Evolutionary conservation across 2,329 filamentous ascomycete species (phyloP).

Genomic region (Ceratocystis ficicola): DNA sequence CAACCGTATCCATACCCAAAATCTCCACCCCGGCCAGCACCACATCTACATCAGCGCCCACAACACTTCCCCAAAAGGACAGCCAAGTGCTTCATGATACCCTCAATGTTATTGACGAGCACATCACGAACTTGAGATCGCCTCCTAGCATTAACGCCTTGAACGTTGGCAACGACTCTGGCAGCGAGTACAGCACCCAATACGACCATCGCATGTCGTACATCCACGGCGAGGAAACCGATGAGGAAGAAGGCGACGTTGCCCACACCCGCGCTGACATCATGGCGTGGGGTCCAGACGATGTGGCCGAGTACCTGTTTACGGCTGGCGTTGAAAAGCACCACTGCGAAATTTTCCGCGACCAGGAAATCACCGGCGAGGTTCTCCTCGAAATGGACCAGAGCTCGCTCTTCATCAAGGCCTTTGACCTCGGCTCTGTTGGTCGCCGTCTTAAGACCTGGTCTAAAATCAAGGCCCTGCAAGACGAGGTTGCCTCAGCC

Average conservation of each 20-base stretch:
- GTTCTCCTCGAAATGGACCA: conserved; percentile 92
- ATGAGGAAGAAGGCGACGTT: conserved; percentile 79
- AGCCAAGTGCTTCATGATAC: conserved; percentile 84
- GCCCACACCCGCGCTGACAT: conserved; percentile 62
- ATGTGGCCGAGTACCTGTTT: conserved; percentile 83
- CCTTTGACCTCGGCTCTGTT: conserved; percentile 85
- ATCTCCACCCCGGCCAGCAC: conserved; percentile 27
- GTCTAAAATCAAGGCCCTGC: conserved; percentile 88
- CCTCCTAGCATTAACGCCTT: conserved; percentile 39
- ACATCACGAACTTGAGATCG: conserved; percentile 73
- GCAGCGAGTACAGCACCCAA: conserved; percentile 79
- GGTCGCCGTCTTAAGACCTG: conserved; percentile 83
- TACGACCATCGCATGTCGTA: conserved; percentile 70
- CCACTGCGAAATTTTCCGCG: conserved; percentile 86
- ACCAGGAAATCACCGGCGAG: conserved; percentile 92
- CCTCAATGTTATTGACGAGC: conserved; percentile 89
- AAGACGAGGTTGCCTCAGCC: conserved; percentile 61
- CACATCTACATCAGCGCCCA: conserved; percentile 23
- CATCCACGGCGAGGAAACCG: conserved; percentile 87
- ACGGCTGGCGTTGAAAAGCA: conserved; percentile 72
- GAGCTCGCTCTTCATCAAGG: conserved; percentile 86
- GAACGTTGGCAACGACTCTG: conserved; percentile 55
- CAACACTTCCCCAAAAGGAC: conserved; percentile 34
- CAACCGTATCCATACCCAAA: conserved; percentile 26
- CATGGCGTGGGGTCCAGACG: conserved; percentile 61